Conservation (phyloP, 176 grass and related monocot genomes). For the Raddia guianensis region DNA sequence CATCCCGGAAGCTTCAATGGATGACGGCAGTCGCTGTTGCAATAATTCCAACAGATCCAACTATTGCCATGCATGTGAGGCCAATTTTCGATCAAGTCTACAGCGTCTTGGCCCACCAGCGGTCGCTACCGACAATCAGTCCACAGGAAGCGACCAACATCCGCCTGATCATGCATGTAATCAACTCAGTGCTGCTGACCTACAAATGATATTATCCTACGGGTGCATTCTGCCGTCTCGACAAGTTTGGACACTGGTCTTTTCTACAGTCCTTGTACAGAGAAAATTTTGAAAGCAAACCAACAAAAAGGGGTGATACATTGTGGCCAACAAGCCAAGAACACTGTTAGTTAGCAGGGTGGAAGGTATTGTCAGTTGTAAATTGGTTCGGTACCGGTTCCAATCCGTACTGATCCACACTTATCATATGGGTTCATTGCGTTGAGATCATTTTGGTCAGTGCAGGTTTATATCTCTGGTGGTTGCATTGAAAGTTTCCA, state of each 20-base stretch:
- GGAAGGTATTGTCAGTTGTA: slow-evolving; percentile 9
- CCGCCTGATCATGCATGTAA: slow-evolving; percentile 75
- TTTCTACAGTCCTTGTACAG: slow-evolving; percentile 47
- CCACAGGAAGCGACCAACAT: slow-evolving; percentile 51
- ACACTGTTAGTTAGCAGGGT: neutral
- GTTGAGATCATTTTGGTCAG: neutral
- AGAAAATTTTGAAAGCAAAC: slow-evolving; percentile 48
- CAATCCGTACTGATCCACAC: neutral
- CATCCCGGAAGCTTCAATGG: slow-evolving; percentile 66
- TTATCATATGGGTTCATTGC: neutral
- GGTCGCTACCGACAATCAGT: slow-evolving; percentile 47
- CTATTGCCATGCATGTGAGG: slow-evolving; percentile 69
- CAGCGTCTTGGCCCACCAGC: slow-evolving; percentile 54
- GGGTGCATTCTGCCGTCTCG: neutral
- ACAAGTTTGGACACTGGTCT: slow-evolving; percentile 23
- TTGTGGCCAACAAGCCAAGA: neutral
- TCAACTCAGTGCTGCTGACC: slow-evolving; percentile 77
- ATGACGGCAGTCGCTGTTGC: slow-evolving; percentile 76
- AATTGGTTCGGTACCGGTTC: slow-evolving; percentile 21
- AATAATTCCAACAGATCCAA: slow-evolving; percentile 70
- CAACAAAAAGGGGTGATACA: neutral
- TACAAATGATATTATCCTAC: slow-evolving; percentile 57
- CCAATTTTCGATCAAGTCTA: slow-evolving; percentile 93
- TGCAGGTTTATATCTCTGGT: neutral
- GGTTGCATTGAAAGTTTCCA: neutral